Evolutionary conservation across 495 filamentous ascomycete species (phyloP).

Genomic region (Talaromyces stipitatus): DNA sequence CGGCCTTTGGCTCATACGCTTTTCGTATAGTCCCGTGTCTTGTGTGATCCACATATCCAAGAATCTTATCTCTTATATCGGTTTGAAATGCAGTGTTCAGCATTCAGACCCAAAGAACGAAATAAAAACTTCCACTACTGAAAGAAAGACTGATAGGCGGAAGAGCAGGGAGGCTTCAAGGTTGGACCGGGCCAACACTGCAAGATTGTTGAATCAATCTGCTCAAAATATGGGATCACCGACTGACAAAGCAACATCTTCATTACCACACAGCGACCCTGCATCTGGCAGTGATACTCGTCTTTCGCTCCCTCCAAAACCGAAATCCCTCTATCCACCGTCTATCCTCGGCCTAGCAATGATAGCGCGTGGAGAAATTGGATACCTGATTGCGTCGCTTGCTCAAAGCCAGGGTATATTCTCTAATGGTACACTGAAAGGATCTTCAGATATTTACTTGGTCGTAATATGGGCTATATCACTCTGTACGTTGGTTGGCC

Average conservation of each 20-base stretch:
- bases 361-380: conserved; percentile 73
- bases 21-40: conserved; percentile 17
- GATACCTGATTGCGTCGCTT: conserved; percentile 67
- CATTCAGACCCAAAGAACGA: neutral
- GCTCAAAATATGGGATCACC: neutral
- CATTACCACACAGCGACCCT: neutral
- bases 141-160: neutral
- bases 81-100: neutral
- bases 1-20: conserved; percentile 55
- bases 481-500: conserved; percentile 67
- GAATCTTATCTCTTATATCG: neutral
- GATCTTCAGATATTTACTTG: conserved; percentile 46
- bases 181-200: neutral
- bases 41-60: conserved; percentile 6
- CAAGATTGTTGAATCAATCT: neutral
- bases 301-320: conserved; percentile 24
- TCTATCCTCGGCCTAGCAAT: conserved; percentile 55
- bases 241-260: neutral
- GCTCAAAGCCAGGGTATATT: conserved; percentile 56
- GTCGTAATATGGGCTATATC: conserved; percentile 69
- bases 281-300: neutral
- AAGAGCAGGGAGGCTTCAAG: neutral
- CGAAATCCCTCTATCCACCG: conserved; percentile 51
- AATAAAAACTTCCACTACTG: neutral
- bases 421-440: conserved; percentile 7